These are phyloP conservation scores for Claviceps sorghi DNA, from an alignment of 2,329 filamentous ascomycete genomes.

Conservation along the genomic window DNA sequence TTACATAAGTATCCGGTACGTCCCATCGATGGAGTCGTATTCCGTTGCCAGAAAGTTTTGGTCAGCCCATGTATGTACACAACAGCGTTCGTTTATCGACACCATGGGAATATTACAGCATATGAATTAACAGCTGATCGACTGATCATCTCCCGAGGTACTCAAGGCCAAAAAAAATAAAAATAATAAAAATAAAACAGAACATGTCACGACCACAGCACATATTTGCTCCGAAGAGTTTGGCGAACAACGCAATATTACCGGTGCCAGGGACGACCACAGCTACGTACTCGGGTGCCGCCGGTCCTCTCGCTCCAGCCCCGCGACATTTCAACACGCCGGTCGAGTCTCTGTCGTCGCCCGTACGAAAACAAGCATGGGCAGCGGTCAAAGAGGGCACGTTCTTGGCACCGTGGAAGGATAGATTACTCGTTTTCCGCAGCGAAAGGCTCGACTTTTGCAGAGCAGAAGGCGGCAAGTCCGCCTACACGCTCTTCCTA, in stretches of 20 bases:
- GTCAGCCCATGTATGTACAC: neutral
- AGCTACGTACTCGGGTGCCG: neutral
- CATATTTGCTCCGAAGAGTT: neutral
- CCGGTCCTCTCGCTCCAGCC: neutral
- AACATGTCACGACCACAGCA: neutral
- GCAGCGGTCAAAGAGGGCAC: conserved; percentile 76
- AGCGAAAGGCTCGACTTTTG: conserved; percentile 88
- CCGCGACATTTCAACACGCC: neutral
- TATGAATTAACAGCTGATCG: neutral
- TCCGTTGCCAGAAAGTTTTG: neutral
- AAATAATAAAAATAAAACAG: neutral
- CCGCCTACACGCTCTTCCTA: conserved; percentile 65
- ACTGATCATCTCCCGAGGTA: neutral
- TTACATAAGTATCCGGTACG: neutral
- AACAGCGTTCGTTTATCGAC: neutral
- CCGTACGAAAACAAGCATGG: conserved; percentile 46
- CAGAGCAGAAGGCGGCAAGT: conserved; percentile 72
- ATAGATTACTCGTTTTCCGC: conserved; percentile 76
- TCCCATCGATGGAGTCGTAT: neutral
- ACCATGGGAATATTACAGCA: neutral
- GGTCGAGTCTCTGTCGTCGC: neutral
- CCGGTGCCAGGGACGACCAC: neutral
- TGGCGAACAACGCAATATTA: neutral
- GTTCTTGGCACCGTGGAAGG: conserved; percentile 49
- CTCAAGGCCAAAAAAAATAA: neutral